Base-by-base conservation (phyloP, 495 filamentous ascomycete species). In the Opeltia flavorubescens region DNA sequence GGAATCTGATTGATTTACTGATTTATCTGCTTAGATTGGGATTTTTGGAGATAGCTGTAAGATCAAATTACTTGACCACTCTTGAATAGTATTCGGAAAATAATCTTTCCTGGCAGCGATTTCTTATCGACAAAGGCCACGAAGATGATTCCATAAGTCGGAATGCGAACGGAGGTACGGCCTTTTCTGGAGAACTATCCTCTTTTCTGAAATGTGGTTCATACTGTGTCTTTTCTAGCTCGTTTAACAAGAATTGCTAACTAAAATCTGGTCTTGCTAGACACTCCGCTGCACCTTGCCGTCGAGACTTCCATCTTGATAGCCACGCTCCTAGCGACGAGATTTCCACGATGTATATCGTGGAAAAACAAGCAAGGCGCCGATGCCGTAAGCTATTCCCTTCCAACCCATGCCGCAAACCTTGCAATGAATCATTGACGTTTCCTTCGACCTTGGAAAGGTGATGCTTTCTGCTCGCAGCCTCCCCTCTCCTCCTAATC, bases 101-200 rank as follows among this genome's bases (percentile, higher is more conserved):
- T 31, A 13, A 31, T 13, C 6, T 6, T 6, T 13, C 6, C 29
- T 31, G 6, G 21, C 13, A 57, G 55, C 49, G 55, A 5, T 56
- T 49, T 51, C 46, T 59, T 2, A 52, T 59, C 38, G 49, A 54
- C 15, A 45, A 42, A 17, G 56, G 56, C 38, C 56, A 59, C 26
- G 54, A 59, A 46, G 55, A 62, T 31, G 66, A 64, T 21, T 68
- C 71, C 31, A 73, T 85, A 39, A 75, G 74, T 34, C 72, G 78
- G 48, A 89, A 89, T 58, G 74, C 77, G 53, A 65, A 77, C 26
- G 74, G 81, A 56, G n/a, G n/a, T n/a, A n/a, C n/a, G n/a, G n/a
- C n/a, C n/a, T n/a, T n/a, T n/a, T n/a, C n/a, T n/a, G n/a, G n/a
- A n/a, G n/a, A n/a, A n/a, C n/a, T n/a, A n/a, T n/a, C n/a, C n/a